Conservation (phyloP, 1,139 yeast genomes). For the Debaryomyces singareniensis region DNA sequence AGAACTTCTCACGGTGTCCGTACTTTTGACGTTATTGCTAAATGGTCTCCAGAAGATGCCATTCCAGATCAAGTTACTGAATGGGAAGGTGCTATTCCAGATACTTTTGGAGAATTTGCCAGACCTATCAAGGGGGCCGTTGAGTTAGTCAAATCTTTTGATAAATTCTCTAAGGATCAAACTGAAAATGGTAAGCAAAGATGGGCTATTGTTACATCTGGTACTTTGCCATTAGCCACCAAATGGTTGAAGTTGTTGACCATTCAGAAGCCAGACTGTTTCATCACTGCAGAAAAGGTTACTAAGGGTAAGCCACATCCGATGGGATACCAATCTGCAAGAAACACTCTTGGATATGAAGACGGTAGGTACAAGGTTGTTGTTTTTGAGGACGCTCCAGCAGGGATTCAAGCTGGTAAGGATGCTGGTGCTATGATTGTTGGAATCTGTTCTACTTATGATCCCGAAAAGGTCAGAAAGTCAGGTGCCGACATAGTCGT, state of each 20-base stretch:
- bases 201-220: conserved; percentile 86
- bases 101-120: conserved; percentile 64
- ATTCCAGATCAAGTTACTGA: conserved; percentile 58
- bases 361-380: conserved; percentile 43
- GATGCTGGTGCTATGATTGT: conserved; percentile 79
- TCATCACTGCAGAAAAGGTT: conserved; percentile 77
- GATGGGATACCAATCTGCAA: conserved; percentile 66
- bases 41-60: conserved; percentile 72
- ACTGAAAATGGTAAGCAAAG: conserved; percentile 42
- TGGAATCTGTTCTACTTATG: conserved; percentile 79
- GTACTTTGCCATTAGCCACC: conserved; percentile 69
- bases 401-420: conserved; percentile 80
- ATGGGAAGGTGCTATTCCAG: conserved; percentile 68
- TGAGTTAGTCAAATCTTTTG: conserved; percentile 53
- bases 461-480: conserved; percentile 57
- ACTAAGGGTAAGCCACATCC: conserved; percentile 80
- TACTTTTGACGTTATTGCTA: conserved; percentile 69
- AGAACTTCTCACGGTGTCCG: conserved; percentile 79
- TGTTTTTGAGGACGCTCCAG: conserved; percentile 86
- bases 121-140: conserved; percentile 71
- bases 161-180: conserved; percentile 29
- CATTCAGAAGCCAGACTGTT: conserved; percentile 58
- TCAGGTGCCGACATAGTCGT: conserved; percentile 82
- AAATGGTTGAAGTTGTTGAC: conserved; percentile 71
- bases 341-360: conserved; percentile 52